phyloP scores from a whole-genome alignment of 129 eudicot genomes.

The Arctium minus region DNA sequence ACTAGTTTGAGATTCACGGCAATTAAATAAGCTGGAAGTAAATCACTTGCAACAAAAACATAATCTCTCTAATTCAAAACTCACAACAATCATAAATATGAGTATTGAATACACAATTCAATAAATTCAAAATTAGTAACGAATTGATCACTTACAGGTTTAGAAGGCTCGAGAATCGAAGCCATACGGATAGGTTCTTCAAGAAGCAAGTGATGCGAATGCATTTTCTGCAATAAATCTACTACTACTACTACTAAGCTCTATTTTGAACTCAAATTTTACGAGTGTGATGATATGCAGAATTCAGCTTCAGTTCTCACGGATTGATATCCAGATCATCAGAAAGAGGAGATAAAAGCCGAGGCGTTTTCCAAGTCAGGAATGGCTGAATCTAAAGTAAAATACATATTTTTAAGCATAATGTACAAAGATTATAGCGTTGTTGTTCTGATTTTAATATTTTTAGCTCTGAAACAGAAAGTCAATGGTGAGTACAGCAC shows the following conservation, averaged over 20 bases:
- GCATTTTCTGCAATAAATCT: constrained; percentile 31
- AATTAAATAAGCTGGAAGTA: not conserved
- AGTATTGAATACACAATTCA: not conserved
- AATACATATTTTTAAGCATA: not conserved
- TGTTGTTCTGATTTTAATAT: not conserved
- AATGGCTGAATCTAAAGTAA: not conserved
- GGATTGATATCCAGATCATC: not conserved
- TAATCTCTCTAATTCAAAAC: not conserved
- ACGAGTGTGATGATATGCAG: constrained; percentile 12
- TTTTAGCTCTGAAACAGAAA: not conserved
- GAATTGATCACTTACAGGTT: constrained; percentile 39
- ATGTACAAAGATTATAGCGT: not conserved
- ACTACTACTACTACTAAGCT: not conserved
- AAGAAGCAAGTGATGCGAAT: constrained; percentile 53
- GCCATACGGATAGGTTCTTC: constrained; percentile 73
- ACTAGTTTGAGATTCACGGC: not conserved
- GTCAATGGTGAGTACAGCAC: not conserved
- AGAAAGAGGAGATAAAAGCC: constrained; percentile 1
- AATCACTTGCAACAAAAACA: not conserved
- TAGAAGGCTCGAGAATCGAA: constrained; percentile 74
- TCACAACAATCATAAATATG: not conserved
- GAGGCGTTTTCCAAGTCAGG: not conserved
- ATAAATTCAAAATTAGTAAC: not conserved
- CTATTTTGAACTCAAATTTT: not conserved
- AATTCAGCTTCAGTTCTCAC: not conserved